phyloP scores from a whole-genome alignment of 345 rosid genomes.

The Crucihimalaya himalaica region DNA sequence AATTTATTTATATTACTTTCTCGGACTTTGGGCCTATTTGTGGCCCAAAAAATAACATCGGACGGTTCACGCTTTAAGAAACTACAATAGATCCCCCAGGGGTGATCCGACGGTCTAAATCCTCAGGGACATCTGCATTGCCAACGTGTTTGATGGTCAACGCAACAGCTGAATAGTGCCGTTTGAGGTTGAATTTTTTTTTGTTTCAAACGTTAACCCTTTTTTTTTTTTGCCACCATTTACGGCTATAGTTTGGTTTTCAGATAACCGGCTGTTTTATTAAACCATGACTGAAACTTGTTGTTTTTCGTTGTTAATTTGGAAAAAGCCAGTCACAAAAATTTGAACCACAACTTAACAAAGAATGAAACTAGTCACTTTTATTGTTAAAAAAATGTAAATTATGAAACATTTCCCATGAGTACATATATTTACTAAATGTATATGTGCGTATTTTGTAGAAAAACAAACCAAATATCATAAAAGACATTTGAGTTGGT shows the following conservation, averaged over 20 bases:
- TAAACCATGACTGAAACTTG: not conserved
- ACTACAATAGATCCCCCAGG: not conserved
- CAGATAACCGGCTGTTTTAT: not conserved
- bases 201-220: conserved; percentile 37
- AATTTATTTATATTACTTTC: no score
- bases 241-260: not conserved
- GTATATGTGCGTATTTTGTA: no score
- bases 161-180: conserved; percentile 44
- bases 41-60: not conserved
- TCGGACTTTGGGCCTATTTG: no score
- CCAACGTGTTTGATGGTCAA: not conserved
- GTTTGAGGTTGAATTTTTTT: conserved; percentile 72
- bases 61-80: not conserved
- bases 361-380: not conserved
- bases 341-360: not conserved
- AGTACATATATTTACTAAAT: no score
- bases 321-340: not conserved
- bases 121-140: not conserved
- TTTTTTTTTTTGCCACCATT: not conserved
- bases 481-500: not conserved
- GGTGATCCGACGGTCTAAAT: not conserved
- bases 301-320: not conserved
- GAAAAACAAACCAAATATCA: not conserved
- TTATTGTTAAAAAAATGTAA: no score
- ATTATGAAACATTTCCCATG: no score